These are phyloP conservation scores for Debaryomyces sp. DNA, from an alignment of 1,139 yeast species.

Conservation along the genomic window DNA sequence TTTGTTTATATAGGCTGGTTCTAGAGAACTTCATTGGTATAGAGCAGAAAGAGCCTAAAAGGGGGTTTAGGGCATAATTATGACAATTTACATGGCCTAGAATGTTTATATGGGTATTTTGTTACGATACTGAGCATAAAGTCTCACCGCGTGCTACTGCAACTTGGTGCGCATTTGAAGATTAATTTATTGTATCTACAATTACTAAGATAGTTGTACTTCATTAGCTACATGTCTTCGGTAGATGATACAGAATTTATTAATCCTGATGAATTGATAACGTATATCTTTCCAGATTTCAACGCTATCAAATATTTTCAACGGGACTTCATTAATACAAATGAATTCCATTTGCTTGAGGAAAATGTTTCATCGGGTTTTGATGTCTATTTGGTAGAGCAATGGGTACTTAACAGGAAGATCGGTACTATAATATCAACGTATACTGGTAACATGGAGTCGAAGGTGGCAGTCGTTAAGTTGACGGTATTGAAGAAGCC, in stretches of 20 bases:
- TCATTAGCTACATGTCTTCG: conserved; percentile 1
- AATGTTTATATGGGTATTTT: too few relatives aligned
- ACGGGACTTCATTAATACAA: conserved; percentile 38
- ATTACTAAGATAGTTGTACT: background rate
- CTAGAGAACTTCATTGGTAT: too few relatives aligned
- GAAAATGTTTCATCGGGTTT: conserved; percentile 63
- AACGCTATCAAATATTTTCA: conserved; percentile 53
- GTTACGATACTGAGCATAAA: too few relatives aligned
- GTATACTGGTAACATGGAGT: conserved; percentile 78
- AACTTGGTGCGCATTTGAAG: background rate
- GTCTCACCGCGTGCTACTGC: too few relatives aligned
- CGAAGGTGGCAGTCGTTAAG: conserved; percentile 61
- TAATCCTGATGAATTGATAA: conserved; percentile 31
- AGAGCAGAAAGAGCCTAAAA: too few relatives aligned
- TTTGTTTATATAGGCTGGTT: too few relatives aligned
- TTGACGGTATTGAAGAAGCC: conserved; percentile 61
- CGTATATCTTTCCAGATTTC: conserved; percentile 53
- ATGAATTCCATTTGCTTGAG: conserved; percentile 43
- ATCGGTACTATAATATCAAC: conserved; percentile 72
- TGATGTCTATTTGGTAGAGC: conserved; percentile 89
- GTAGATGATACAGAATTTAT: background rate
- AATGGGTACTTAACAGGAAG: conserved; percentile 81
- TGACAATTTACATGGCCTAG: too few relatives aligned
- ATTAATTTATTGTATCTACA: background rate
- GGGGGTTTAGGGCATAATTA: too few relatives aligned